A percentile compares a stretch with the other conserved stretches of the same genome.
Conservation (phyloP, 495 filamentous ascomycete species). For the Astrocystis sublimbata region DNA sequence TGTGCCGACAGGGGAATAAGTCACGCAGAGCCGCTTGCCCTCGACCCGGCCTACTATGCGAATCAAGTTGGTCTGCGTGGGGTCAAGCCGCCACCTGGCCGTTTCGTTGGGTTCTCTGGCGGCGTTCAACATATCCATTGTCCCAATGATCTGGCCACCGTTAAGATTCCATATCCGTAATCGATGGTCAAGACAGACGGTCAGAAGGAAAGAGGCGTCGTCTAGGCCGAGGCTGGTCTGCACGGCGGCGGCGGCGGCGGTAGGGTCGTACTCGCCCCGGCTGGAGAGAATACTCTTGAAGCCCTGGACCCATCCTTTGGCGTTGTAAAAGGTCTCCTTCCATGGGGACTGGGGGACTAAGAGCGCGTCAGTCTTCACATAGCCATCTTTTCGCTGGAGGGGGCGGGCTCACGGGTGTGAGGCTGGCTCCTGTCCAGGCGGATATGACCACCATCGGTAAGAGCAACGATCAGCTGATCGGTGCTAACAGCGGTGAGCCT, state of each 20-base stretch:
- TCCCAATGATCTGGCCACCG: slow-evolving; percentile 64
- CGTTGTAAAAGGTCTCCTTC: slow-evolving; percentile 77
- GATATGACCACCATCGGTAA: slow-evolving; percentile 80
- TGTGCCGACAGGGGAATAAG: slow-evolving; percentile 82
- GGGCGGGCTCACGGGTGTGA: slow-evolving; percentile 60
- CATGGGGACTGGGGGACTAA: slow-evolving; percentile 58
- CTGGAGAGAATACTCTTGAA: slow-evolving; percentile 68
- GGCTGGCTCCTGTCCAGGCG: slow-evolving; percentile 65
- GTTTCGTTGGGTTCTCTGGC: slow-evolving; percentile 55
- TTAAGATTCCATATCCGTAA: slow-evolving; percentile 82
- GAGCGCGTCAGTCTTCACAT: slow-evolving; percentile 10
- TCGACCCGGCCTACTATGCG: slow-evolving; percentile 66
- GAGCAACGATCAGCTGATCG: slow-evolving; percentile 72
- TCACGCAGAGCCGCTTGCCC: slow-evolving; percentile 72
- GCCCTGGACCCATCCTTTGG: slow-evolving; percentile 73
- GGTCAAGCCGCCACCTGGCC: slow-evolving; percentile 71
- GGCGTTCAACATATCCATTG: slow-evolving; percentile 34
- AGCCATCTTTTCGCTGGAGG: too few relatives aligned
- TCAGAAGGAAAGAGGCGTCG: slow-evolving; percentile 65
- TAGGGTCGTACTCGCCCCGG: slow-evolving; percentile 39
- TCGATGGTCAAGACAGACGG: slow-evolving; percentile 81
- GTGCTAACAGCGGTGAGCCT: slow-evolving; percentile 71
- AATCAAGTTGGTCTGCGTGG: slow-evolving; percentile 68
- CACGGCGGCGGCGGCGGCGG: slow-evolving; percentile 40
- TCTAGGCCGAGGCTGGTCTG: slow-evolving; percentile 51